Evolutionary conservation across 331 rosid species (phyloP).

Genomic region (Malus hybrid): DNA sequence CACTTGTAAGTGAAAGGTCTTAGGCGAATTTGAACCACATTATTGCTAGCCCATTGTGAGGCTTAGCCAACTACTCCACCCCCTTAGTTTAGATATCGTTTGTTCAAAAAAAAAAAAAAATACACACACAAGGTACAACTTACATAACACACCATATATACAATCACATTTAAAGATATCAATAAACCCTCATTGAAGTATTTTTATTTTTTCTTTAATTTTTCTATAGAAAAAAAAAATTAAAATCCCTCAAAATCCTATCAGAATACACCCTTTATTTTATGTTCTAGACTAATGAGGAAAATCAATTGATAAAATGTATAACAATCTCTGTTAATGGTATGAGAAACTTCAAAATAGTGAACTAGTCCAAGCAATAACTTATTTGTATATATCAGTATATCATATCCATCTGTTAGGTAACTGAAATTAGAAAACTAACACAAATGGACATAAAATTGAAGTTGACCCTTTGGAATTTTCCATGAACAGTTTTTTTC

Average conservation of each 20-base stretch:
- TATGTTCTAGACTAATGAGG: background rate
- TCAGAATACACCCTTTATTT: background rate
- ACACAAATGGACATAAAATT: background rate
- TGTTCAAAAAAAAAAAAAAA: too few relatives aligned
- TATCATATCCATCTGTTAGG: background rate
- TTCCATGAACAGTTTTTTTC: background rate
- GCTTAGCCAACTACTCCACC: too few relatives aligned
- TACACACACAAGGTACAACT: too few relatives aligned
- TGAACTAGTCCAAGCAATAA: background rate
- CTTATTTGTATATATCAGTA: background rate
- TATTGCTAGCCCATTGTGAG: too few relatives aligned
- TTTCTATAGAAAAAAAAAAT: background rate
- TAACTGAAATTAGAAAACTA: background rate
- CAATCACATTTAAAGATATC: background rate
- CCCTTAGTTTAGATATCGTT: too few relatives aligned
- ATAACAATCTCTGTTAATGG: background rate
- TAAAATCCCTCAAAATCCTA: too few relatives aligned
- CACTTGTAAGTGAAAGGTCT: too few relatives aligned
- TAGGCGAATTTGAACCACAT: too few relatives aligned
- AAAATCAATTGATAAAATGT: background rate
- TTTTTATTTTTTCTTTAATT: background rate
- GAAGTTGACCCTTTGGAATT: slow-evolving; percentile 3
- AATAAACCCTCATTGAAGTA: background rate
- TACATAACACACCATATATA: too few relatives aligned
- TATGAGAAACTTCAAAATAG: background rate